Evolutionary conservation across 345 rosid genomes (phyloP).

Genomic region (Litchi chinensis): DNA sequence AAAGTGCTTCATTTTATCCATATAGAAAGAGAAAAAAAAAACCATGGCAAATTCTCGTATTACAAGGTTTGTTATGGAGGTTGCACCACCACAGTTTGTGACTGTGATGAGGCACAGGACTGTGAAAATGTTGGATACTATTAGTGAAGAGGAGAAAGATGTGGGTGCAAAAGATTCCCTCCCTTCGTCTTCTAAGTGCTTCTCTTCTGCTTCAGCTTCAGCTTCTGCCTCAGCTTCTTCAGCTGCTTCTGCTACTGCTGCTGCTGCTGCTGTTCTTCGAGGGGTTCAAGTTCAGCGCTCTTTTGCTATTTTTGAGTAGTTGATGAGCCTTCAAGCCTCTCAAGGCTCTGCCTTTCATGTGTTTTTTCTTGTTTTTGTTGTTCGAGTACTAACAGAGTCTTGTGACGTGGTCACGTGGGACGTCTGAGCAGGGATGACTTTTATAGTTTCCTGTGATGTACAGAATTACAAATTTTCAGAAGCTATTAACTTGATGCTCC

Average conservation of each 20-base stretch:
- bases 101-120: conserved; percentile 70
- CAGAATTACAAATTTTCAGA: not conserved
- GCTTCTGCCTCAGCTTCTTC: conserved; percentile 17
- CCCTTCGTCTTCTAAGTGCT: conserved; percentile 33
- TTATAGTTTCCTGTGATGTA: not conserved
- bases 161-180: conserved; percentile 29
- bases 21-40: not conserved
- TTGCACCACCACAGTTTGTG: conserved; percentile 80
- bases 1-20: not conserved
- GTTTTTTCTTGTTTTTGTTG: not conserved
- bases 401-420: no score
- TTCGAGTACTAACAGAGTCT: no score
- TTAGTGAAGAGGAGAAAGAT: conserved; percentile 81
- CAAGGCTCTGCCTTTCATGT: not conserved
- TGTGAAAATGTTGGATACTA: conserved; percentile 70
- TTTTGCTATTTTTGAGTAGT: conserved; percentile 29
- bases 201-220: conserved; percentile 20
- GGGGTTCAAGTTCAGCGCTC: conserved; percentile 37
- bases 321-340: no score
- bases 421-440: not conserved
- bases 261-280: conserved; percentile 29
- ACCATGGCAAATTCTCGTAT: conserved; percentile 67
- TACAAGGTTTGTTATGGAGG: conserved; percentile 72
- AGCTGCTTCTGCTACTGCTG: conserved; percentile 17
- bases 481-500: not conserved